Evolutionary conservation across 306 rosid species (phyloP), one percentile per base, ranked within the genome.

Genomic region (Ormosia semicastrata): DNA sequence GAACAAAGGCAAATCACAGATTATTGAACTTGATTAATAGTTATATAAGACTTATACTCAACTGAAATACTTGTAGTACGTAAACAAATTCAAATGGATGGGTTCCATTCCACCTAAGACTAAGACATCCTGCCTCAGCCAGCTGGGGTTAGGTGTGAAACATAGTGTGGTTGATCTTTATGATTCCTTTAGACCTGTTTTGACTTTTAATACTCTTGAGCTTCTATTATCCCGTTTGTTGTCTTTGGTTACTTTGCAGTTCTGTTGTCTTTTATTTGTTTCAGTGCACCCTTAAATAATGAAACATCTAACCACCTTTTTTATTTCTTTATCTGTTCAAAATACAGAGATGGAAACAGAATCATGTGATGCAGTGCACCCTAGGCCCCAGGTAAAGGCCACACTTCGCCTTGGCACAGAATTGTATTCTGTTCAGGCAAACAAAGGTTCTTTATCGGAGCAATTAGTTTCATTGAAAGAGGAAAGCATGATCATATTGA

Each of bases 391-490:
- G 74, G 93, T 91, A 66, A 86, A 78, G 41, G 93, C 81, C 8
- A 79, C 89, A 43, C 64, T 95, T 78, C 52, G 85, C 43, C 91
- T 93, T 13, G 94, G 92, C 34, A 18, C 90, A 64, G 95, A 93
- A 83, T 86, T 89, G 34, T 84, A 86, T 64, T 78, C 87, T 64
- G 88, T 90, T 57, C 11, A 60, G 33, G 83, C 87, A 50, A 71
- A 58, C 68, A 68, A 80, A 56, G 95, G 90, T 71, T 59, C 65
- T 11, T 88, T 90, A 49, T 95, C 97, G 0, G 90, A 91, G 87
- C 92, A 93, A 82, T 80, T 95, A 77, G 87, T 87, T 84, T 89
- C 85, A 5, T n/a, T 87, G 81, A 94, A 93, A 83, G 97, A 86
- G 78, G 84, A 90, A 70, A 89, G 94, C 88, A 90, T 93, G 98